These are phyloP conservation scores for Ogataea nakhonphanomensis DNA, from an alignment of 805 yeast genomes.

Conservation along the genomic window DNA sequence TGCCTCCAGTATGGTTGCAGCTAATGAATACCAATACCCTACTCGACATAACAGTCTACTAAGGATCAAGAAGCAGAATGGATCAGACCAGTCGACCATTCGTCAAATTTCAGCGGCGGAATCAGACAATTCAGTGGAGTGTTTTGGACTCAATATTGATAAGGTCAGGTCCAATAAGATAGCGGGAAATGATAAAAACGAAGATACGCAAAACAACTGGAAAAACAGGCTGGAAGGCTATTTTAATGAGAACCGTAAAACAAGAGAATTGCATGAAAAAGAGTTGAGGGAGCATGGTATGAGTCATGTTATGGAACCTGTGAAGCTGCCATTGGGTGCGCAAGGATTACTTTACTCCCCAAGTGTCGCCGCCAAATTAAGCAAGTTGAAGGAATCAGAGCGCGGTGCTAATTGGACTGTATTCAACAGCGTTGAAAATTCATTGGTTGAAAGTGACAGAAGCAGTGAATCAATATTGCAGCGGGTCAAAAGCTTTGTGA, in stretches of 20 bases:
- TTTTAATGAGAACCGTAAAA: neutral
- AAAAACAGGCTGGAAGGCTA: conserved; percentile 2
- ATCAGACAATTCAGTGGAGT: conserved; percentile 2
- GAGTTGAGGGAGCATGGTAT: conserved; percentile 19
- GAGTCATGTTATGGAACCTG: conserved; percentile 1
- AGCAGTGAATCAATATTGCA: conserved; percentile 2
- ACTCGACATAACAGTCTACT: neutral
- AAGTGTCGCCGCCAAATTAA: conserved; percentile 20
- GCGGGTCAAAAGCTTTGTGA: conserved; percentile 3
- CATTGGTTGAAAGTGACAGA: conserved; percentile 2
- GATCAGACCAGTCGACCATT: conserved; percentile 3
- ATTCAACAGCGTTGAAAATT: conserved; percentile 6
- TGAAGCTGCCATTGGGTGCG: conserved; percentile 8
- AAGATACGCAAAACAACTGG: neutral
- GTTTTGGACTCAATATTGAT: conserved; percentile 5
- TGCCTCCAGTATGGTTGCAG: neutral
- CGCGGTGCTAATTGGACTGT: conserved; percentile 16
- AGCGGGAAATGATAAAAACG: neutral
- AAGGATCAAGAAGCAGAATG: neutral
- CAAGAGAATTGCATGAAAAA: conserved; percentile 16
- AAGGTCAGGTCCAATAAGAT: conserved; percentile 1
- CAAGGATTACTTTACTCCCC: conserved; percentile 23
- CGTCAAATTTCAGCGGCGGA: conserved; percentile 6
- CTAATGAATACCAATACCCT: conserved; percentile 4
- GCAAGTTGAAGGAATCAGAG: conserved; percentile 4